Evolutionary conservation across 805 yeast species (phyloP), one percentile per base, ranked within the genome.

Genomic region (Metschnikowia noctiluminum): DNA sequence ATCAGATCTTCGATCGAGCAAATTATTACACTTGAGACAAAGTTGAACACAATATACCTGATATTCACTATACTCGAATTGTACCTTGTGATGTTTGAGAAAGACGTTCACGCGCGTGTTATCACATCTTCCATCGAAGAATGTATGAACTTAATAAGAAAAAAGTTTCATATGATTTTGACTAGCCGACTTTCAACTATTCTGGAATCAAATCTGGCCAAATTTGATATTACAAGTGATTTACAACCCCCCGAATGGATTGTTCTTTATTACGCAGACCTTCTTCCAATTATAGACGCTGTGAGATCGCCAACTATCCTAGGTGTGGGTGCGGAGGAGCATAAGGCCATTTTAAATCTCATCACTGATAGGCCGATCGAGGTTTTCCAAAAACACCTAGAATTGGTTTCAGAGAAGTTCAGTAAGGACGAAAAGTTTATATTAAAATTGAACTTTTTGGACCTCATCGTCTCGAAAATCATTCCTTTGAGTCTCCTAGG

Each of bases 181-280:
- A 52, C 56, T 7, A 64, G 63, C 46, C 59, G 65, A 26, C 58
- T 73, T 30, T 63, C 63, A n/a, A 61, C 73, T 1, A 64, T 71
- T 9, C 53, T 51, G 34, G 59, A 60, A 27, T 68, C 73, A 31
- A 71, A 68, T 49, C 68, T 60, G 65, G 75, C 76, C 2, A 67
- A 68, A 45, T 54, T 71, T 16, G 76, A 71, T 36, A 66, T 59
- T 59, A 71, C 70, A 44, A 76, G 76, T 28, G 88, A 88, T 51
- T 69, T 87, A 21, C 79, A 84, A 51, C 83, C 96, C 5, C 96
- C 97, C 0, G 95, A 87, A 51, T 91, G 95, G 90, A 68, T 87
- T 21, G 70, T 78, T 42, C 84, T 80, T n/a, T 82, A 84, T 55
- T 75, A 85, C 42, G 69, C 80, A 0, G 85, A 81, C 13, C 70